Conservation (phyloP, 1,139 yeast species). For the Ogataea hybrid region DNA sequence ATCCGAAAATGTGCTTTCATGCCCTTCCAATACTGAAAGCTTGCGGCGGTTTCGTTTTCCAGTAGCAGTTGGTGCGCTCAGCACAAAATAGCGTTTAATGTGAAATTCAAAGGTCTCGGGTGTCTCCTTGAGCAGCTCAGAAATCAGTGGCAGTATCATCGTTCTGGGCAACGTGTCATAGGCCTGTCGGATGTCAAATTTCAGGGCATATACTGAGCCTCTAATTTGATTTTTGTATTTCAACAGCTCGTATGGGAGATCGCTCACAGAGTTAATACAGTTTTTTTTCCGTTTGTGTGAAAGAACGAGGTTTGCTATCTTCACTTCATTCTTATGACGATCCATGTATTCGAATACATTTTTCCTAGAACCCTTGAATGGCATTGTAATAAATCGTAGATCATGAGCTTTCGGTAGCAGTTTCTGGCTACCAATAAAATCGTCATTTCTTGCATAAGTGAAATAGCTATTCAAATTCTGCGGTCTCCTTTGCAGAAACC, state of each 20-base stretch:
- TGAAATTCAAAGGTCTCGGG: conserved; percentile 13
- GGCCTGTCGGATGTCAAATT: conserved; percentile 78
- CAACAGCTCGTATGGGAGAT: conserved; percentile 34
- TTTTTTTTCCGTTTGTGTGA: conserved; percentile 15
- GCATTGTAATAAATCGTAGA: conserved; percentile 61
- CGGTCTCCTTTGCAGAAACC: conserved; percentile 30
- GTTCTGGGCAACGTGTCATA: conserved; percentile 70
- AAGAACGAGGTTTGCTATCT: conserved; percentile 36
- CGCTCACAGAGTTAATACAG: conserved; percentile 35
- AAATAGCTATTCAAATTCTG: conserved; percentile 24
- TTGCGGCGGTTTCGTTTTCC: conserved; percentile 2
- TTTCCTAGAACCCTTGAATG: conserved; percentile 35
- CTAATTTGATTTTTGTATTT: conserved; percentile 34
- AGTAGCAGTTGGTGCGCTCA: not conserved
- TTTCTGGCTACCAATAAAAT: conserved; percentile 31
- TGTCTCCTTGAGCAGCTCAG: conserved; percentile 20
- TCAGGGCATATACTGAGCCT: conserved; percentile 42
- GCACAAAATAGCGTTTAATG: conserved; percentile 10
- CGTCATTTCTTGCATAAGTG: conserved; percentile 22
- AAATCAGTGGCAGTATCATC: conserved; percentile 37
- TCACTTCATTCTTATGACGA: conserved; percentile 31
- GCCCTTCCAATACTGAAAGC: not conserved
- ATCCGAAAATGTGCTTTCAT: not conserved
- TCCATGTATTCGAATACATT: conserved; percentile 33
- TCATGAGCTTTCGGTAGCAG: conserved; percentile 56